Conservation (phyloP, 805 yeast genomes). For the Zygoascus bituminiphila region DNA sequence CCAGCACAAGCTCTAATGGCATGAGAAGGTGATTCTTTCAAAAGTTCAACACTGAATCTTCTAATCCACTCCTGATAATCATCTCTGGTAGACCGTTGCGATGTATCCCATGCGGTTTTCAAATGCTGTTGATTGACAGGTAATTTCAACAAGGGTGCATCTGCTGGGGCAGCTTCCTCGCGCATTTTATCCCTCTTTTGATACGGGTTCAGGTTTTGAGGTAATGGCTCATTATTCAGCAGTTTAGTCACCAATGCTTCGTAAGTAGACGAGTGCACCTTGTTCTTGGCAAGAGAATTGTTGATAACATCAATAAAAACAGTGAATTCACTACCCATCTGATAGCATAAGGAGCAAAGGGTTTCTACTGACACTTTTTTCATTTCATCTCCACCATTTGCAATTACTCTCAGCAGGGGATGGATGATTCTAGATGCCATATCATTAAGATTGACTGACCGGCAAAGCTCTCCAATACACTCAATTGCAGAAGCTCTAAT, state of each 20-base stretch:
- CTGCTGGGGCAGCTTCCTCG: conserved; percentile 43
- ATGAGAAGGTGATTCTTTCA: conserved; percentile 90
- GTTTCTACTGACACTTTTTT: conserved; percentile 66
- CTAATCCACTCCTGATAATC: conserved; percentile 99
- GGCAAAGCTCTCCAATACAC: conserved; percentile 73
- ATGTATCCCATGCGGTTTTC: conserved; percentile 85
- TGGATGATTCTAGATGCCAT: conserved; percentile 88
- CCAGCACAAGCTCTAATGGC: conserved; percentile 90
- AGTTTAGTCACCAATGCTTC: conserved; percentile 76
- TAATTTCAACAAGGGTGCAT: conserved; percentile 61
- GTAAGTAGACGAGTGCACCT: conserved; percentile 62
- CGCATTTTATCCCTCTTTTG: conserved; percentile 39
- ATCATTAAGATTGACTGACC: conserved; percentile 64
- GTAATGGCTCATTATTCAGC: conserved; percentile 77
- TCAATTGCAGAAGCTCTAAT: conserved; percentile 69
- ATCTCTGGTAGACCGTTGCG: conserved; percentile 79
- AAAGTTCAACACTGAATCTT: conserved; percentile 70
- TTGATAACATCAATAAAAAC: conserved; percentile 81
- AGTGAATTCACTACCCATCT: conserved; percentile 73
- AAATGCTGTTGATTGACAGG: conserved; percentile 59
- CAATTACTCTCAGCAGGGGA: conserved; percentile 66
- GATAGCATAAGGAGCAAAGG: conserved; percentile 60
- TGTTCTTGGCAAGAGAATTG: conserved; percentile 47
- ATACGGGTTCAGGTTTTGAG: conserved; percentile 55
- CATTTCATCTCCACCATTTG: conserved; percentile 46